Base-by-base conservation (phyloP, 345 rosid species). In the Firmiana major region DNA sequence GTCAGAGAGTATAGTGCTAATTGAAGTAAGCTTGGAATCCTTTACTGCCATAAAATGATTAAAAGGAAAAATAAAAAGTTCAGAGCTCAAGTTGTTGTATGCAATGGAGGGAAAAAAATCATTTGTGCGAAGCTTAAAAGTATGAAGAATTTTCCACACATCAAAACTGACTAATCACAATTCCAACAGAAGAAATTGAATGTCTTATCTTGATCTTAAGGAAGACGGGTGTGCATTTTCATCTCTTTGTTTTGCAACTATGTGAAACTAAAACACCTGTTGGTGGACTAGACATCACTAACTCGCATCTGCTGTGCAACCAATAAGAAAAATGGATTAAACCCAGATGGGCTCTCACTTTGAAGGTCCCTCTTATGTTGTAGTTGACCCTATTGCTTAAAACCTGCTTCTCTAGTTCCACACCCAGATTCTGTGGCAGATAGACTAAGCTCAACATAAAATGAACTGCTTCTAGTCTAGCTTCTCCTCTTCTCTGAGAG, bases 281-380 rank as follows among this genome's bases (percentile, higher is more conserved):
- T 38, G 99, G 99, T 31, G 98, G 99, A 80, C 94, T 85, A 1
- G 88, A 84, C 88, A 89, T 80, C 66, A 80, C 83, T 34, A 91
- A 76, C 81, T 86, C 91, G 81, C 99, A 95, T 79, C 88, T 87
- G n/a, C 88, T 86, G 42, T 93, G 98, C 74, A 93, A 75, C 94
- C 90, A 84, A 86, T 90, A 91, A 54, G 94, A 87, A 83, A 85
- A 88, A 81, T 82, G 98, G 63, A 95, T 68, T 40, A 88, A 63
- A 68, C 99, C 99, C 31, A 95, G 38, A 54, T 63, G 80, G 11
- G 93, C 97, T 80, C 85, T 90, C 69, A 93, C 97, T 77, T 81
- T 90, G 57, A 93, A 90, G 5, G 74, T 84, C 73, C 89, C 94
- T 85, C 90, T 84, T 71, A 93, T 81, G 78, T 88, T 81, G 64